A percentile compares a stretch with the other conserved stretches of the same genome.
Evolutionary conservation across 768 basidiomycete species (phyloP).

Genomic region (Hypholoma fasciculare): DNA sequence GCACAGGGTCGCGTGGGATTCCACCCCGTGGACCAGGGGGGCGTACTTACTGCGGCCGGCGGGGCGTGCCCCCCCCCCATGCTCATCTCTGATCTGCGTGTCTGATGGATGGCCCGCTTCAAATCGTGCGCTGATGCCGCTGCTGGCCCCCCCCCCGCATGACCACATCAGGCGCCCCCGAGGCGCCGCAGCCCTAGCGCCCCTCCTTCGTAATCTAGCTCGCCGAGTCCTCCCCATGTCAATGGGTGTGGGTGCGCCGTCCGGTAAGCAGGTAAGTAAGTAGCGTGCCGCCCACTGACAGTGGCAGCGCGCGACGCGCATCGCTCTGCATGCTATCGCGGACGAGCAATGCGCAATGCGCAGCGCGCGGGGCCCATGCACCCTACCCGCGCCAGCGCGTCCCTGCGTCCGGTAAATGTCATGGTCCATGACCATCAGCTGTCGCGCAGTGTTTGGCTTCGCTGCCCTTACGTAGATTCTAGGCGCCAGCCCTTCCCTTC

Average conservation of each 20-base stretch:
- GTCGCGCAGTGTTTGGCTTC: neutral
- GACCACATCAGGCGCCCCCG: constrained; percentile 18
- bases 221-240: no score
- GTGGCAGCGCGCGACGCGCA: no score
- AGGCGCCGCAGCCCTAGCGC: no score
- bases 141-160: constrained; percentile 9
- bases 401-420: neutral
- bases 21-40: neutral
- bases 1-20: neutral
- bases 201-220: no score
- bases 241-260: no score
- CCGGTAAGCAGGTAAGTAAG: no score
- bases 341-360: no score
- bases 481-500: no score
- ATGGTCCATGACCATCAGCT: neutral
- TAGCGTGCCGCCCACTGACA: no score
- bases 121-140: constrained; percentile 1
- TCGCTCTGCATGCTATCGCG: neutral
- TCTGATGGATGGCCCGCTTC: constrained; percentile 11
- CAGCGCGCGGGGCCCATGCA: no score
- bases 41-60: neutral
- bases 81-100: neutral
- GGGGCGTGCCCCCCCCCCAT: neutral
- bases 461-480: no score
- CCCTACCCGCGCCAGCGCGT: neutral